Evolutionary conservation across 106 monocot genomes (phyloP), one percentile per base, ranked within the genome.

Genomic region (Agapanthus africanus): DNA sequence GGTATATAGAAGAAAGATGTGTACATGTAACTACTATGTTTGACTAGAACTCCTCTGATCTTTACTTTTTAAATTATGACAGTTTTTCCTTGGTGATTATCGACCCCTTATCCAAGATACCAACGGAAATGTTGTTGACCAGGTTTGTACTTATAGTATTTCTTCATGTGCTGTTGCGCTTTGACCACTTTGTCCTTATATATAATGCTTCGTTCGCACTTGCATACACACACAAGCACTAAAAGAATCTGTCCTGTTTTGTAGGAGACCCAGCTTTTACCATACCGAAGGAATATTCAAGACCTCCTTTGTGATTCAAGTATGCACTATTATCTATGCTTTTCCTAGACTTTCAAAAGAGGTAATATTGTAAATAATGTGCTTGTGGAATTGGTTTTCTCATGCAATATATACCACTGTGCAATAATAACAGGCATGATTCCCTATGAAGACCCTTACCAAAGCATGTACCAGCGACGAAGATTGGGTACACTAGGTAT

Each of bases 71-170:
- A 33, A 23, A 73, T 35, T 19, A 34, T 72, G 40, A 59, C 81
- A 97, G 97, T 97, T 97, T 41, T 97, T 97, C 72, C 89, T 97
- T 70, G 97, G 97, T 14, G 97, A 97, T 69, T 97, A 92, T 67
- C 92, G 97, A 14, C 97, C 97, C n/a, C 89, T 97, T 71, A 85
- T 89, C 40, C 92, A 87, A 72, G 97, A 97, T 74, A 72, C 79
- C 16, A 78, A 81, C 75, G 97, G 97, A 74, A 89, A 79, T 85
- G 82, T 84, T 74, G 60, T 97, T 64, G 97, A 97, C 81, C 97
- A 92, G 97, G 97, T 97, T 62, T 73, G 77, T 60, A 16, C 39
- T 47, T 15, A 7, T 47, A 47, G 46, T 19, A 47, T 47, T 47
- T n/a, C n/a, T n/a, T n/a, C n/a, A n/a, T n/a, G n/a, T n/a, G n/a